Evolutionary conservation across 306 rosid genomes (phyloP), one percentile per base, ranked within the genome.

Genomic region (Abrus pulchellus): DNA sequence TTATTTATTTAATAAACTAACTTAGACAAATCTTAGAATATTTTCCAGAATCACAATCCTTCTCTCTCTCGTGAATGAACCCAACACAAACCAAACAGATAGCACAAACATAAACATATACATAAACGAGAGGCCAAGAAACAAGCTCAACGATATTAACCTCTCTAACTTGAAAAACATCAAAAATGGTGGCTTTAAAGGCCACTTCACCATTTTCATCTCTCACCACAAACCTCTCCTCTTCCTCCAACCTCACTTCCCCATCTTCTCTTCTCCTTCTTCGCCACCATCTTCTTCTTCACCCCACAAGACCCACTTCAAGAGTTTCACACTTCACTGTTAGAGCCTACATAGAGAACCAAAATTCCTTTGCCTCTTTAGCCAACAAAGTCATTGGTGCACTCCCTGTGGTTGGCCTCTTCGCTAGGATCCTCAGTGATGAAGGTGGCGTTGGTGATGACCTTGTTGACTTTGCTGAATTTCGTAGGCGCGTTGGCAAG

Each of bases 401-500:
- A 1, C 96, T 95, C 34, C 99, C 99, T 0, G 93, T 95, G 1
- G 87, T 93, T 34, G 97, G 98, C 2, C 87, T 95, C 14, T 73
- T 93, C 36, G 99, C 97, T 3, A 90, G 97, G 36, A 93, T 95
- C 49, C 13, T 93, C 8, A 90, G 90, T 61, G 93, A 90, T 27
- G 99, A 95, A 86, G 99, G 99, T 43, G 98, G 99, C 61, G 92
- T 95, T 20, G 99, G 98, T 2, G 82, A 73, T 68, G 98, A 95
- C 82, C 50, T 87, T 2, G 67, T 95, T 30, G 98, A 95, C 75
- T 95, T 95, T 55, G 97, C 97, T 1, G 96, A 95, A 92, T 93
- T 95, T 59, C 78, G 97, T 29, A 90, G 95, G 70, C 80, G 98
- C 64, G 97, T 93, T 9, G 99, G 98, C 30, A 93, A 95, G 60